Conservation (phyloP, 2,329 filamentous ascomycete genomes). For the Rachicladosporium sp. region DNA sequence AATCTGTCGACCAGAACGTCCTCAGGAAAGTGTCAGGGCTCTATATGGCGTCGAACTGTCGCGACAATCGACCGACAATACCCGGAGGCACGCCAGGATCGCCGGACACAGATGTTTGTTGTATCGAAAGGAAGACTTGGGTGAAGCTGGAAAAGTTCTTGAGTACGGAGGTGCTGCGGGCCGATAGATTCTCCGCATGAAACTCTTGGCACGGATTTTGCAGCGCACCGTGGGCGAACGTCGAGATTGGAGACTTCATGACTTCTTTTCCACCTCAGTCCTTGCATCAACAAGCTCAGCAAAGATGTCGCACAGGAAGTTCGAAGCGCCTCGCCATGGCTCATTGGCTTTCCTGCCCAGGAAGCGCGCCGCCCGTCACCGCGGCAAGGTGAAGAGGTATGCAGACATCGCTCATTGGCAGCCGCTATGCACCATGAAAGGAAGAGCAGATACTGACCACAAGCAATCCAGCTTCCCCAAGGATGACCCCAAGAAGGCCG, state of each 20-base stretch:
- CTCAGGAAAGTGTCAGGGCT: conserved; percentile 70
- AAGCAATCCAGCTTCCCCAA: conserved; percentile 74
- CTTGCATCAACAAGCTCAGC: conserved; percentile 1
- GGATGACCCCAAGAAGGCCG: conserved; percentile 99
- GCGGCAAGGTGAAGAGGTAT: conserved; percentile 98
- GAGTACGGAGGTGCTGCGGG: too few relatives aligned
- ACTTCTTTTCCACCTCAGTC: neutral
- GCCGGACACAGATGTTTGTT: conserved; percentile 73
- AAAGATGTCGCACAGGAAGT: conserved; percentile 50
- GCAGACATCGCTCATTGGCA: too few relatives aligned
- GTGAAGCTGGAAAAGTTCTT: too few relatives aligned
- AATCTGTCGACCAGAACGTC: conserved; percentile 93
- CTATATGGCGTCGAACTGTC: conserved; percentile 83
- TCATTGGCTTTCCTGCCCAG: conserved; percentile 46
- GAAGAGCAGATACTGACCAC: conserved; percentile 2
- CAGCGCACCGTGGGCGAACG: too few relatives aligned
- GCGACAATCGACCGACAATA: conserved; percentile 63
- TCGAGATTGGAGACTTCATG: conserved; percentile 2
- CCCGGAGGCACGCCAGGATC: conserved; percentile 49
- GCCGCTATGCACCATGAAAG: neutral
- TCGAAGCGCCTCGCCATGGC: conserved; percentile 88
- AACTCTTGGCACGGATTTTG: too few relatives aligned
- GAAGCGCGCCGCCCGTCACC: conserved; percentile 87
- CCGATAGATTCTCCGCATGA: too few relatives aligned
- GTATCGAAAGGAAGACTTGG: conserved; percentile 92